Percentiles rank a stretch among this genome's conserved stretches.
Evolutionary conservation across 495 filamentous ascomycete genomes (phyloP).

Genomic region (Aspergillus sclerotiicarbonarius): DNA sequence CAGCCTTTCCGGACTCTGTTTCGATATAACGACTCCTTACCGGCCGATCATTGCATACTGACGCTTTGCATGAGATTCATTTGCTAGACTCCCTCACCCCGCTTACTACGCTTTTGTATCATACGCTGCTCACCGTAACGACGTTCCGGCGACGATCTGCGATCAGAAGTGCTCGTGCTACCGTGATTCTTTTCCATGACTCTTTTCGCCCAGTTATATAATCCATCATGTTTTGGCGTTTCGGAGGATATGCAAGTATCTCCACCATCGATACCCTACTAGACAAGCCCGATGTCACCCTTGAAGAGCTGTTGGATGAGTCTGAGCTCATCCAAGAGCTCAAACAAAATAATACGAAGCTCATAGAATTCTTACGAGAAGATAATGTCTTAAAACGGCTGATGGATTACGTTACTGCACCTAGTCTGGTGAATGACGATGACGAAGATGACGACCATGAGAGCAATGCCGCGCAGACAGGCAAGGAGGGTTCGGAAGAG

Average conservation of each 20-base stretch:
- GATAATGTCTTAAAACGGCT: conserved; percentile 82
- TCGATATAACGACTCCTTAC: conserved; percentile 7
- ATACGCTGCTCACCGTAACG: conserved; percentile 33
- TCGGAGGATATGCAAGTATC: conserved; percentile 96
- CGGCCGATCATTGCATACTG: conserved; percentile 9
- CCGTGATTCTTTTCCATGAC: conserved; percentile 37
- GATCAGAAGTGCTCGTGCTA: conserved; percentile 24
- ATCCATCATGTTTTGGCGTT: conserved; percentile 94
- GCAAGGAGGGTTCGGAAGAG: conserved; percentile 40
- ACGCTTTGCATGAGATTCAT: conserved; percentile 12
- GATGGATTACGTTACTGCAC: conserved; percentile 86
- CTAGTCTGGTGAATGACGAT: conserved; percentile 62
- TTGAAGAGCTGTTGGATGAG: conserved; percentile 96
- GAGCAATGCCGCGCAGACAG: conserved; percentile 38
- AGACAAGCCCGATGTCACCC: conserved; percentile 88
- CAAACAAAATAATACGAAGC: conserved; percentile 96
- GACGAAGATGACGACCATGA: conserved; percentile 55
- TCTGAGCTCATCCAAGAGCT: conserved; percentile 94
- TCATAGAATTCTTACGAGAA: conserved; percentile 92
- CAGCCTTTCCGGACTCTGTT: not conserved
- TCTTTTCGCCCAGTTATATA: conserved; percentile 40
- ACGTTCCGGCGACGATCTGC: conserved; percentile 22
- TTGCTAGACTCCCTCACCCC: conserved; percentile 9
- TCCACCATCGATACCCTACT: conserved; percentile 95
- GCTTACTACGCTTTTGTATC: conserved; percentile 26